Evolutionary conservation across 2,329 filamentous ascomycete species (phyloP).

Genomic region (Chrysoporthe deuterocubensis): DNA sequence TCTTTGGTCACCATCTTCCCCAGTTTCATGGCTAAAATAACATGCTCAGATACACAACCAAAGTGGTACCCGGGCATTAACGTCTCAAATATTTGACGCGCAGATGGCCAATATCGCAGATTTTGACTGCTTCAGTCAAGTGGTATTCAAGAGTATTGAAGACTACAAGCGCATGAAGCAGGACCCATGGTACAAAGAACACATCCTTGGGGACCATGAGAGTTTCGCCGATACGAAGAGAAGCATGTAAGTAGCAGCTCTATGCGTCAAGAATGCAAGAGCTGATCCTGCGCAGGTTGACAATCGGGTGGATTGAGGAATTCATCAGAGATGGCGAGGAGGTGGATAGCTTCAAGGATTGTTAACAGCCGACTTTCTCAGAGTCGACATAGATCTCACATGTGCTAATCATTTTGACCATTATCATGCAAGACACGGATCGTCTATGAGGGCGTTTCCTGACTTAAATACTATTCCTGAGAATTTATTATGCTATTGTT

Average conservation of each 20-base stretch:
- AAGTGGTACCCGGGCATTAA: constrained; percentile 41
- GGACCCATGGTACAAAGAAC: constrained; percentile 53
- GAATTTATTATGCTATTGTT: neutral
- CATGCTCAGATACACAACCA: constrained; percentile 47
- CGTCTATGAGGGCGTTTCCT: neutral
- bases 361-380: neutral
- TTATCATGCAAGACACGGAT: neutral
- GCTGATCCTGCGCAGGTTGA: constrained; percentile 43
- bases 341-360: constrained; percentile 3
- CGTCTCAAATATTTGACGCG: constrained; percentile 46
- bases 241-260: constrained; percentile 36
- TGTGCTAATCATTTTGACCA: neutral
- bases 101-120: constrained; percentile 53
- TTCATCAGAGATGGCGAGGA: constrained; percentile 39
- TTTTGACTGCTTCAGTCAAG: constrained; percentile 55
- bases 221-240: constrained; percentile 54
- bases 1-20: neutral
- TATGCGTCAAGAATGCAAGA: neutral
- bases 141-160: constrained; percentile 48
- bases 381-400: neutral
- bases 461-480: neutral
- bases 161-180: constrained; percentile 53
- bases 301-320: constrained; percentile 51
- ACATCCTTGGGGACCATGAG: constrained; percentile 49
- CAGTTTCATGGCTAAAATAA: neutral